phyloP scores from a whole-genome alignment of 495 filamentous ascomycete species.

The Cercophora newfieldiana region DNA sequence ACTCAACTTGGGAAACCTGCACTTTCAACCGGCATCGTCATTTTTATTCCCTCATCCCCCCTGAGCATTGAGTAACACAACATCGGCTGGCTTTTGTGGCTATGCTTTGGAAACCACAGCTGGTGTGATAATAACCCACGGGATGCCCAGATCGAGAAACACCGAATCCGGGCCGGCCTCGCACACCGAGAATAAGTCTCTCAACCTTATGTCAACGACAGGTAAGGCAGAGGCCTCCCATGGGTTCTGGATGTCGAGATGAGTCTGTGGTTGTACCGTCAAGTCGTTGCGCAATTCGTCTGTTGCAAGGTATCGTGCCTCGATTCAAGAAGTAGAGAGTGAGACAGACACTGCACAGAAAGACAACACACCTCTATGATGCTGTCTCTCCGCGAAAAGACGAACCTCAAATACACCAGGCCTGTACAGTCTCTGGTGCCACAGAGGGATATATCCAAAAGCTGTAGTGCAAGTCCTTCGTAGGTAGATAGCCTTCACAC shows the following conservation, averaged over 20 bases:
- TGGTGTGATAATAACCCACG: neutral
- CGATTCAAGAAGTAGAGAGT: too few species aligned
- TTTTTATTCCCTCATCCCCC: conserved; percentile 2
- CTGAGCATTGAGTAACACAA: neutral
- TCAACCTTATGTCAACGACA: neutral
- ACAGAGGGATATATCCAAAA: too few species aligned
- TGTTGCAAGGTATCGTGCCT: neutral
- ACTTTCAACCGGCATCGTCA: neutral
- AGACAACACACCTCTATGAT: too few species aligned
- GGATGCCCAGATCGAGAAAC: conserved; percentile 8
- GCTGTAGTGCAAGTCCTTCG: too few species aligned
- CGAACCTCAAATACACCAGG: too few species aligned
- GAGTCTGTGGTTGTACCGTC: neutral
- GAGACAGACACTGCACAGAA: too few species aligned
- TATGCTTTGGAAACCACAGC: neutral
- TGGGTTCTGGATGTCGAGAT: neutral
- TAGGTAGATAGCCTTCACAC: too few species aligned
- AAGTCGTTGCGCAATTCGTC: neutral
- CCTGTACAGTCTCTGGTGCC: too few species aligned
- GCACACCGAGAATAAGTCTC: neutral
- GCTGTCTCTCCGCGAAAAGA: too few species aligned
- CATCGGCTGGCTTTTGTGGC: neutral
- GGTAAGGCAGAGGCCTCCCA: neutral
- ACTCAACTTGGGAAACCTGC: neutral
- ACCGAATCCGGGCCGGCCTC: conserved; percentile 6